A percentile compares a stretch with the other conserved stretches of the same genome.
Evolutionary conservation across 257 asterid species (phyloP).

Genomic region (Anisodus acutangulus): DNA sequence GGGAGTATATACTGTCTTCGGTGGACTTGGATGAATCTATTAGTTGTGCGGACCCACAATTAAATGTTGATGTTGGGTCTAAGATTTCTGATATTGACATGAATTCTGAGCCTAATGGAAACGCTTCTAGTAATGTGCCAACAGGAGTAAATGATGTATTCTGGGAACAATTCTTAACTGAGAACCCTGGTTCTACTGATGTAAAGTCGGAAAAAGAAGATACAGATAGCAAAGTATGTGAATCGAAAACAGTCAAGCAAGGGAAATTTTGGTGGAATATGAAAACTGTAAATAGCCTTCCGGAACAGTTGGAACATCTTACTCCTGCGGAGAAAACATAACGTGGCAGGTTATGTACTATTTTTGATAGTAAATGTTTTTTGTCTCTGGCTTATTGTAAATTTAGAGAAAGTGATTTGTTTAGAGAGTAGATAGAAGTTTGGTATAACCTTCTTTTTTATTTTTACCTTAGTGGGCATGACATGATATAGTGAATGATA

Average conservation of each 20-base stretch:
- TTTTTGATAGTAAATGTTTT: neutral
- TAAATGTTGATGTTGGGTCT: conserved; percentile 47
- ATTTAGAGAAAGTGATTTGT: neutral
- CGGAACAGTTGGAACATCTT: conserved; percentile 80
- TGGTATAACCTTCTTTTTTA: neutral
- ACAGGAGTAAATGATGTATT: conserved; percentile 85
- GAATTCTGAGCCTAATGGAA: conserved; percentile 62
- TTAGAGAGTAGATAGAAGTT: neutral
- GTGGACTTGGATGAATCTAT: conserved; percentile 56
- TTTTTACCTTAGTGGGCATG: neutral
- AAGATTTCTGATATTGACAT: conserved; percentile 60
- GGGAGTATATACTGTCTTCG: conserved; percentile 66
- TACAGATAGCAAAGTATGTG: conserved; percentile 47
- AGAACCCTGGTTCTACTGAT: conserved; percentile 75
- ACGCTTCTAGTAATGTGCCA: conserved; percentile 40
- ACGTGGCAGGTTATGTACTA: conserved; percentile 34
- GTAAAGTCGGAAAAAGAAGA: conserved; percentile 52
- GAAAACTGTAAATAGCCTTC: conserved; percentile 65
- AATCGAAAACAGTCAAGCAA: conserved; percentile 51
- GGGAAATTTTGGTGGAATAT: conserved; percentile 67
- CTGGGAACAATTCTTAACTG: conserved; percentile 95
- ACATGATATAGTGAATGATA: neutral
- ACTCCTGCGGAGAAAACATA: conserved; percentile 76
- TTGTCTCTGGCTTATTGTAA: conserved; percentile 3
- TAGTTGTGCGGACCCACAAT: conserved; percentile 53